Evolutionary conservation across 2,329 filamentous ascomycete species (phyloP).

Genomic region (Zasmidium angulare): DNA sequence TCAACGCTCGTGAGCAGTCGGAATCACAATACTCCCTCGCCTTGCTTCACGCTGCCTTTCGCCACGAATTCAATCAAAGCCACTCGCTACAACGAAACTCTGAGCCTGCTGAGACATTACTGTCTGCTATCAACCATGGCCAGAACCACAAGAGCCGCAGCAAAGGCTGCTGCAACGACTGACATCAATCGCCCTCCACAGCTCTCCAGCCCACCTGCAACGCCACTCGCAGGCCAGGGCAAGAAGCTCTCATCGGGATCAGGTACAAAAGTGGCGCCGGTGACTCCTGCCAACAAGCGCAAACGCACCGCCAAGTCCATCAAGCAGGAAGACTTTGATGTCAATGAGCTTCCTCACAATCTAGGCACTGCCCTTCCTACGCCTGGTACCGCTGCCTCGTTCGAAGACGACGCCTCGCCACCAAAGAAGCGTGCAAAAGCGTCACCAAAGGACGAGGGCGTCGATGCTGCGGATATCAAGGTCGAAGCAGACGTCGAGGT

Average conservation of each 20-base stretch:
- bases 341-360: slow-evolving; percentile 57
- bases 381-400: slow-evolving; percentile 25
- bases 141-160: slow-evolving; percentile 27
- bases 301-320: slow-evolving; percentile 40
- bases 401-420: slow-evolving; percentile 20
- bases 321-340: slow-evolving; percentile 39
- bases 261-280: slow-evolving; percentile 3
- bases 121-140: slow-evolving; percentile 19
- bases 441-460: slow-evolving; percentile 12
- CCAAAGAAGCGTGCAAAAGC: slow-evolving; percentile 30
- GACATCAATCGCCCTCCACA: slow-evolving; percentile 33
- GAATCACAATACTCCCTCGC: too few species aligned
- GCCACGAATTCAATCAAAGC: too few species aligned
- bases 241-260: slow-evolving; percentile 22
- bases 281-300: slow-evolving; percentile 25
- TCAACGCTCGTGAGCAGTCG: too few species aligned
- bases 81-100: too few species aligned
- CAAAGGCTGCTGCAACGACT: slow-evolving; percentile 12
- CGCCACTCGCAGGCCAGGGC: slow-evolving; percentile 36
- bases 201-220: slow-evolving; percentile 45
- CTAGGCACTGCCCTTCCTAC: slow-evolving; percentile 44
- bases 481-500: slow-evolving; percentile 15
- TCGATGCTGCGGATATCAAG: slow-evolving; percentile 4
- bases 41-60: too few species aligned
- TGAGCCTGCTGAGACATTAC: too few species aligned